Percentiles rank a stretch among this genome's conserved stretches.
Conservation (phyloP, 2,329 filamentous ascomycete genomes). For the Aspergillus pseudonomiae region DNA sequence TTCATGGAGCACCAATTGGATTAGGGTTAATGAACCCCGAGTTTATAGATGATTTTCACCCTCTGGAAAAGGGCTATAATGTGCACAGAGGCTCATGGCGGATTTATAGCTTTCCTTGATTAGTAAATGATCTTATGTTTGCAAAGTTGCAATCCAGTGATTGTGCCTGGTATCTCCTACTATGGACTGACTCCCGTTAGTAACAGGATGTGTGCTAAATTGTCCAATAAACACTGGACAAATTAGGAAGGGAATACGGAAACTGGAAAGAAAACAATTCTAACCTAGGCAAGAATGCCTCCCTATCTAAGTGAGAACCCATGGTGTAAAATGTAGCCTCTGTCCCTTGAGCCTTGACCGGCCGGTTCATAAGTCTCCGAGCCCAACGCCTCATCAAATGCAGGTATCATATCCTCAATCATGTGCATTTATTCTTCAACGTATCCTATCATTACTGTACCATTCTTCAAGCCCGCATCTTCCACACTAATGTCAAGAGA, state of each 20-base stretch:
- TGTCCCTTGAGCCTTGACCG: background rate
- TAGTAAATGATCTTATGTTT: background rate
- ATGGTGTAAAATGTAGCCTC: background rate
- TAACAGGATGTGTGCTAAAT: background rate
- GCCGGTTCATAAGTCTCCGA: background rate
- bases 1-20: background rate
- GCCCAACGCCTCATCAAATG: conserved; percentile 4
- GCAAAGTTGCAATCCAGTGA: background rate
- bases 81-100: background rate
- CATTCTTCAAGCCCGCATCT: conserved; percentile 85
- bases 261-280: background rate
- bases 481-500: conserved; percentile 73
- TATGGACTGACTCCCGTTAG: background rate
- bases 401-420: conserved; percentile 1
- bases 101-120: background rate
- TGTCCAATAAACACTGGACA: background rate
- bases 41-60: no score
- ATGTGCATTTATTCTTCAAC: conserved; percentile 57
- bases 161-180: background rate
- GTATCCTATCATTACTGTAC: conserved; percentile 94
- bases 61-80: background rate
- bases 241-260: background rate
- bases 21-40: background rate
- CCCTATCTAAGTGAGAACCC: background rate
- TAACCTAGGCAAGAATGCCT: background rate